Conservation (phyloP, 2,329 filamentous ascomycete species). For the Helotiales sp. region DNA sequence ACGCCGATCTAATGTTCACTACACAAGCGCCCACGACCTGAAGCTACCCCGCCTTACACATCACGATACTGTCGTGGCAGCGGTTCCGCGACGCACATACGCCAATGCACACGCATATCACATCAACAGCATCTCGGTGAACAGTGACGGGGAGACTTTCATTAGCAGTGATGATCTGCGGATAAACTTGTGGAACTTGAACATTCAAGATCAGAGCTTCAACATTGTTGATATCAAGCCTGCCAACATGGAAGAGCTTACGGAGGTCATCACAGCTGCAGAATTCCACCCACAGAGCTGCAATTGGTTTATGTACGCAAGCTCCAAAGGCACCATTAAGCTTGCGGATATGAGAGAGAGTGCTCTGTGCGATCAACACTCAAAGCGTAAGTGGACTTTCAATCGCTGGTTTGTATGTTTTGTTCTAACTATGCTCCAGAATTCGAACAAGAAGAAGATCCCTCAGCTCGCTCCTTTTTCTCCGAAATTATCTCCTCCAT, state of each 20-base stretch:
- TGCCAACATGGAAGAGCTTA: constrained; percentile 99
- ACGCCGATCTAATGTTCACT: constrained; percentile 72
- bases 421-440: constrained; percentile 58
- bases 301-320: constrained; percentile 99
- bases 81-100: constrained; percentile 93
- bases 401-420: neutral
- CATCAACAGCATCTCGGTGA: constrained; percentile 99
- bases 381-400: constrained; percentile 70
- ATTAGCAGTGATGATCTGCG: constrained; percentile 98
- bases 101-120: constrained; percentile 99
- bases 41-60: constrained; percentile 96
- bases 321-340: constrained; percentile 98
- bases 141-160: constrained; percentile 98
- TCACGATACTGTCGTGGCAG: constrained; percentile 97
- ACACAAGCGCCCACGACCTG: constrained; percentile 80
- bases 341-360: constrained; percentile 98
- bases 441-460: constrained; percentile 98
- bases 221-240: constrained; percentile 99
- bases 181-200: constrained; percentile 98
- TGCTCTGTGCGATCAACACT: constrained; percentile 92
- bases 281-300: constrained; percentile 97
- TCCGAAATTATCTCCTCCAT: constrained; percentile 99
- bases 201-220: constrained; percentile 99
- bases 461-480: constrained; percentile 96
- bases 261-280: constrained; percentile 96